Evolutionary conservation across 306 rosid species (phyloP).

Genomic region (Luffa aegyptiaca): DNA sequence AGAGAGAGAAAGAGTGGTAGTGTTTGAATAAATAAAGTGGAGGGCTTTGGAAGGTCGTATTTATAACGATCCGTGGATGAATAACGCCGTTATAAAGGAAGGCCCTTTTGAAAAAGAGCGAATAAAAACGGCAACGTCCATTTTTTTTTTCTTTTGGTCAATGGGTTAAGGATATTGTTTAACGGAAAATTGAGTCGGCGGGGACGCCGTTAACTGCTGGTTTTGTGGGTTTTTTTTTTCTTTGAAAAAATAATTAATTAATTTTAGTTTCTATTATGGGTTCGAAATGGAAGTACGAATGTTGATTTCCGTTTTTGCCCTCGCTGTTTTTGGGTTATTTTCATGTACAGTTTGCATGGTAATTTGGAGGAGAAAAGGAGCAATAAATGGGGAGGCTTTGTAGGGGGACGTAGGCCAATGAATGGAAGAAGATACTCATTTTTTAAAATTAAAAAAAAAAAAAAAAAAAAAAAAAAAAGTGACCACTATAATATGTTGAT

Average conservation of each 20-base stretch:
- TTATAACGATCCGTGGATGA: constrained; percentile 41
- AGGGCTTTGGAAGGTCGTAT: constrained; percentile 17
- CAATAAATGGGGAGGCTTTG: background rate
- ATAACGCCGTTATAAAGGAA: constrained; percentile 66
- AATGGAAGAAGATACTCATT: background rate
- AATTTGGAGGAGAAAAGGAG: background rate
- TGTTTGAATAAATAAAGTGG: constrained; percentile 24
- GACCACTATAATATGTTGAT: background rate
- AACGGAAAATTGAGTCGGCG: constrained; percentile 42
- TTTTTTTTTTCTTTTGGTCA: constrained; percentile 18
- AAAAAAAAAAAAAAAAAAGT: background rate
- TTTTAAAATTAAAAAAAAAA: too few relatives aligned
- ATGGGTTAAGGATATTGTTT: constrained; percentile 19
- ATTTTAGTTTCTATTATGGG: background rate
- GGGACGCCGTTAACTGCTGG: background rate
- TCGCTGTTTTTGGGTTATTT: background rate
- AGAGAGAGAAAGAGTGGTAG: constrained; percentile 9
- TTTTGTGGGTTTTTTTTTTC: background rate
- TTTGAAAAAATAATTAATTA: background rate
- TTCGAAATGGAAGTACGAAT: background rate
- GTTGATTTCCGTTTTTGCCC: background rate
- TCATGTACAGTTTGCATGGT: background rate
- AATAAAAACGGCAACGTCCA: constrained; percentile 27
- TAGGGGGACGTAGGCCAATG: background rate
- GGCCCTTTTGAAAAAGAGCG: background rate